Percentiles rank a stretch among this genome's conserved stretches.
These are phyloP conservation scores for Solanum appendiculatum DNA, from an alignment of 257 asterid genomes.

Conservation along the genomic window DNA sequence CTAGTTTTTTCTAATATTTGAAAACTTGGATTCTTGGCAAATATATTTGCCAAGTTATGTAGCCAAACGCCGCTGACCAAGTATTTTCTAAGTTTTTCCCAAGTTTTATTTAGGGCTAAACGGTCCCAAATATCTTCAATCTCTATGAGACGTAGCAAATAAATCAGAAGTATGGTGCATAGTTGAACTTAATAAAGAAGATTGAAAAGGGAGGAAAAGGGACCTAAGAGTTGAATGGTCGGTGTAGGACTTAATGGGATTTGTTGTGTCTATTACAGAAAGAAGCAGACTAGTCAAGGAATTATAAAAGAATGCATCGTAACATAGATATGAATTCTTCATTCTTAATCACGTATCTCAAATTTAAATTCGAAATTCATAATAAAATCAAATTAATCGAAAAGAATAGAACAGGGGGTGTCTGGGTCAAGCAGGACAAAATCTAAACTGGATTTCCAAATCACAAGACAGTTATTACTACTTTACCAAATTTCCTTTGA, in stretches of 20 bases:
- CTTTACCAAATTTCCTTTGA: not conserved
- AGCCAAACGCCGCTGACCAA: too few relatives aligned
- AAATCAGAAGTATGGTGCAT: not conserved
- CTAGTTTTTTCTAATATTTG: too few relatives aligned
- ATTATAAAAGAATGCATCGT: not conserved
- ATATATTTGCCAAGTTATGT: too few relatives aligned
- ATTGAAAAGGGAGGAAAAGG: not conserved
- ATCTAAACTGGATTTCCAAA: conserved; percentile 15
- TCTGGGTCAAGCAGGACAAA: conserved; percentile 18
- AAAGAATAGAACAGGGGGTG: not conserved
- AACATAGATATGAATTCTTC: not conserved
- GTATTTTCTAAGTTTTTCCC: too few relatives aligned
- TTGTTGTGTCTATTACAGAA: not conserved
- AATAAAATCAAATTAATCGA: not conserved
- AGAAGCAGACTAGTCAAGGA: not conserved
- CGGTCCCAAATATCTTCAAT: not conserved
- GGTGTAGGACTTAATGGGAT: not conserved
- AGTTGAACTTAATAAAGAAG: not conserved
- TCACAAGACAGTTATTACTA: not conserved
- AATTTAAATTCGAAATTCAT: too few relatives aligned
- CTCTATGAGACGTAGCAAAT: not conserved
- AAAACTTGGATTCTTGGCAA: too few relatives aligned
- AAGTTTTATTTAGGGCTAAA: too few relatives aligned
- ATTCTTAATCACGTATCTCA: not conserved
- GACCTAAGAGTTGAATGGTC: not conserved